Evolutionary conservation across 257 asterid species (phyloP).

Genomic region (Fraxinus anomala): DNA sequence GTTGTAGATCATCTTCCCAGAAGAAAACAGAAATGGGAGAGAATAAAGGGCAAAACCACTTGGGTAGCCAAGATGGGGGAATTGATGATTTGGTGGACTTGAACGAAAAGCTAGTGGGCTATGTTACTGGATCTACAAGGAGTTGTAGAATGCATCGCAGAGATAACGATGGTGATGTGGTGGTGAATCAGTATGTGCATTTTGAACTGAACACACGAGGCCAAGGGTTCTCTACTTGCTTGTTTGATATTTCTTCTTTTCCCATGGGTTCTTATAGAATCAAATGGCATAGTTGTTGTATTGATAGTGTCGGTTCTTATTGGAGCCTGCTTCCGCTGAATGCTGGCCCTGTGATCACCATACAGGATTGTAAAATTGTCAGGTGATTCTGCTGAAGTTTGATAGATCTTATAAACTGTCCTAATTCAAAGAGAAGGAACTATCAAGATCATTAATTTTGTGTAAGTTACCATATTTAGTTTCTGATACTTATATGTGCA

Average conservation of each 20-base stretch:
- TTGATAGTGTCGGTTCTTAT: constrained; percentile 65
- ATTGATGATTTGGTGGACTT: constrained; percentile 44
- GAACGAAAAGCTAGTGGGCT: constrained; percentile 49
- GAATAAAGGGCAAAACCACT: constrained; percentile 27
- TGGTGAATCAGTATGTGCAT: constrained; percentile 41
- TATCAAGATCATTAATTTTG: background rate
- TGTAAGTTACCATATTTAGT: background rate
- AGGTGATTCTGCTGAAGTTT: constrained; percentile 10
- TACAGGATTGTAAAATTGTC: constrained; percentile 19
- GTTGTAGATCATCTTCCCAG: constrained; percentile 37
- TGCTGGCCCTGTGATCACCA: constrained; percentile 49
- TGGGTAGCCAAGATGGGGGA: constrained; percentile 38
- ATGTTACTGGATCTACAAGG: constrained; percentile 40
- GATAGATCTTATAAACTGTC: background rate
- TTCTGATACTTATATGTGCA: background rate
- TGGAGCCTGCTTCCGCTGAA: constrained; percentile 65
- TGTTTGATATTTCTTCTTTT: constrained; percentile 64
- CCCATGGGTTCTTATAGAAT: constrained; percentile 68
- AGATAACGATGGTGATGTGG: constrained; percentile 23
- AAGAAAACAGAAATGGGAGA: constrained; percentile 23
- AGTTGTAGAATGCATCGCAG: constrained; percentile 18
- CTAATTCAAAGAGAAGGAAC: constrained; percentile 7
- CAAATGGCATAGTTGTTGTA: constrained; percentile 68
- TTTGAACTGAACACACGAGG: constrained; percentile 56
- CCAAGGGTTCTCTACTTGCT: constrained; percentile 83